Evolutionary conservation across 352 stramenopile species (phyloP).

Genomic region (Phytopythium vexans): DNA sequence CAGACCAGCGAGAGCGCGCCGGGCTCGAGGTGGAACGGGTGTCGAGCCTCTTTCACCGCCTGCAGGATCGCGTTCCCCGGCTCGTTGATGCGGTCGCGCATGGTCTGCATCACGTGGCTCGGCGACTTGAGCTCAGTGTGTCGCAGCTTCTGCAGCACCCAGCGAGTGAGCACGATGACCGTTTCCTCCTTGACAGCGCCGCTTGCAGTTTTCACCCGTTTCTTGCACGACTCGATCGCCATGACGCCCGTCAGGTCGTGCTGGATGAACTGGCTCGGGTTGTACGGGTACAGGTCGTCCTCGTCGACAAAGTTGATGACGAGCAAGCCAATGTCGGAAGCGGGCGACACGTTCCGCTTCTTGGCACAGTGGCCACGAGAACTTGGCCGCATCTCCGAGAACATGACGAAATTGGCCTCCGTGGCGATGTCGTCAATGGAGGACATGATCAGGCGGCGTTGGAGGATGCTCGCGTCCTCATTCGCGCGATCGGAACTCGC

Average conservation of each 20-base stretch:
- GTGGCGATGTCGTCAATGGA: constrained; percentile 27
- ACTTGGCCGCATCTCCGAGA: constrained; percentile 15
- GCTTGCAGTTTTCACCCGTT: constrained; percentile 15
- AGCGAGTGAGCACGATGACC: constrained; percentile 22
- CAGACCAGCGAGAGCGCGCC: constrained; percentile 6
- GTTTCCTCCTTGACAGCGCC: constrained; percentile 18
- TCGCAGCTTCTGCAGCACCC: constrained; percentile 25
- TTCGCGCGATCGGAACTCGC: constrained; percentile 22
- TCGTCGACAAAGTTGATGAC: constrained; percentile 33
- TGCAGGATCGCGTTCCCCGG: constrained; percentile 24
- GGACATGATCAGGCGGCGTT: constrained; percentile 31
- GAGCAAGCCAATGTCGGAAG: constrained; percentile 23
- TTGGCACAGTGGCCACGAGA: constrained; percentile 1
- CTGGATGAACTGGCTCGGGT: constrained; percentile 18
- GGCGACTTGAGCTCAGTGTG: constrained; percentile 17
- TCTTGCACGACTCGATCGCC: constrained; percentile 23
- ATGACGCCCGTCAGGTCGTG: constrained; percentile 30
- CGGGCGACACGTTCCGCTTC: constrained; percentile 2
- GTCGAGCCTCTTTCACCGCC: constrained; percentile 13
- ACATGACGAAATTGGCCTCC: constrained; percentile 42
- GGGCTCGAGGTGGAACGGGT: constrained; percentile 12
- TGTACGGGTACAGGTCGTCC: constrained; percentile 35
- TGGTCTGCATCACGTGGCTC: constrained; percentile 18
- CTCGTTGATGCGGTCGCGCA: constrained; percentile 29
- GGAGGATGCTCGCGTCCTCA: constrained; percentile 26